Evolutionary conservation across 2,329 filamentous ascomycete species (phyloP).

Genomic region (Aureobasidium pullulans): DNA sequence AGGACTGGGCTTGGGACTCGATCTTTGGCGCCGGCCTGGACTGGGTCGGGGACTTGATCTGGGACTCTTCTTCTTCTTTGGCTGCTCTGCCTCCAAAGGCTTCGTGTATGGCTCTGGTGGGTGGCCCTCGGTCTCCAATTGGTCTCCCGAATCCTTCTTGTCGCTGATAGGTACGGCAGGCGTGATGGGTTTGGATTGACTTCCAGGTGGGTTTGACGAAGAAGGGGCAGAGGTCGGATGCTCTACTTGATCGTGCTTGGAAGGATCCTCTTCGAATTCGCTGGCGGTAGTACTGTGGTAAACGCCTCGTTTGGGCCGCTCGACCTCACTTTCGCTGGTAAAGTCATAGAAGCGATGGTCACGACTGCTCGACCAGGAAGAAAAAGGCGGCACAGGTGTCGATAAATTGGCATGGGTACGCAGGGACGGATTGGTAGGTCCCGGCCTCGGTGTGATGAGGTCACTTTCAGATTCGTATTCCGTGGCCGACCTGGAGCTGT

Average conservation of each 20-base stretch:
- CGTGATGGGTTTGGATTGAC: not conserved
- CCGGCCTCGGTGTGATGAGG: conserved; percentile 27
- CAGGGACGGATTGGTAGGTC: conserved; percentile 24
- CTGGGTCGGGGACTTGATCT: not conserved
- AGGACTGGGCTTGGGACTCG: conserved; percentile 1
- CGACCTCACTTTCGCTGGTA: conserved; percentile 14
- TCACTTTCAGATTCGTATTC: conserved; percentile 25
- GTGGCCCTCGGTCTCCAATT: not conserved
- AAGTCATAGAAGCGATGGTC: conserved; percentile 15
- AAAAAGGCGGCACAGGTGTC: conserved; percentile 15
- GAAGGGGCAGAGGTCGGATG: not conserved
- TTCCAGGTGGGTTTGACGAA: not conserved
- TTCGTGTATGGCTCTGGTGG: not conserved
- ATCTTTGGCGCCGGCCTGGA: not conserved
- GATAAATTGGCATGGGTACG: conserved; percentile 22
- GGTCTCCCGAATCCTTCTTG: not conserved
- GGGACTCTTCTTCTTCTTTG: not conserved
- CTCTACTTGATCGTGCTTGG: not conserved
- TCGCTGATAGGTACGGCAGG: not conserved
- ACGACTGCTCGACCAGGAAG: conserved; percentile 12
- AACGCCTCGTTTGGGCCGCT: conserved; percentile 11
- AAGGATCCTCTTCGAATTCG: conserved; percentile 11
- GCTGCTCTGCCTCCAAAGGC: not conserved
- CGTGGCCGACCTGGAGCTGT: conserved; percentile 19
- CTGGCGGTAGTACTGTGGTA: conserved; percentile 9